Base-by-base conservation (phyloP, 495 filamentous ascomycete species). In the Penicillium taxi region DNA sequence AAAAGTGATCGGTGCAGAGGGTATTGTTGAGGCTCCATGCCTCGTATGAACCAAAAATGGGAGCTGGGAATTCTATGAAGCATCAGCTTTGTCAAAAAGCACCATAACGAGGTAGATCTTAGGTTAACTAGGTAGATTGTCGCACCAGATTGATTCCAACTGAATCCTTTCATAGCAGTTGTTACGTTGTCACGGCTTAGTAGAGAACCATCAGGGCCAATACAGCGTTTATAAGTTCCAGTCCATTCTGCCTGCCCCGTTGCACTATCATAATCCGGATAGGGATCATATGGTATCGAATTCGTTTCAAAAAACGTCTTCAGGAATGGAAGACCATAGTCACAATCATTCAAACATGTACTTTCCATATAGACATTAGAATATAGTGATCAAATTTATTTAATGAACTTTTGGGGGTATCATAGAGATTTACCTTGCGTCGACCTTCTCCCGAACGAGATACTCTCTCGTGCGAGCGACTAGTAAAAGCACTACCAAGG, bases 1-100 rank as follows among this genome's bases (percentile, higher is more conserved):
- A 47, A 37, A 63, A 66, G 5, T 69, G 65, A 46, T 75, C 69
- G 28, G 67, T 63, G 48, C 65, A 73, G 11, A 68, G 39, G 21
- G 53, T 37, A 1, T 41, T 44, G 38, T 69, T 56, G 16, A 73
- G 43, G 1, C 62, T 61, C 21, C 62, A 35, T 5, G 55, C 65
- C 17, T 66, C 50, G 27, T 59, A 63, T 13, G 66, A 64, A 12
- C 70, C 69, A 16, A 69, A 53, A 21, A 55, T 52, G 4, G 60
- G 52, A 8, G 41, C 28, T 1, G 70, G 64, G 35, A 64, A 67
- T 6, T 16, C 41, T 38, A 16, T 14, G 4, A n/a, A n/a, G n/a
- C n/a, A n/a, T n/a, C n/a, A n/a, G n/a, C n/a, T n/a, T n/a, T n/a
- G n/a, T 1, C 18, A 14, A 24, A 35, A 6, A 3, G 8, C n/a